Evolutionary conservation across 768 basidiomycete species (phyloP).

Genomic region (Agrocybe praecox): DNA sequence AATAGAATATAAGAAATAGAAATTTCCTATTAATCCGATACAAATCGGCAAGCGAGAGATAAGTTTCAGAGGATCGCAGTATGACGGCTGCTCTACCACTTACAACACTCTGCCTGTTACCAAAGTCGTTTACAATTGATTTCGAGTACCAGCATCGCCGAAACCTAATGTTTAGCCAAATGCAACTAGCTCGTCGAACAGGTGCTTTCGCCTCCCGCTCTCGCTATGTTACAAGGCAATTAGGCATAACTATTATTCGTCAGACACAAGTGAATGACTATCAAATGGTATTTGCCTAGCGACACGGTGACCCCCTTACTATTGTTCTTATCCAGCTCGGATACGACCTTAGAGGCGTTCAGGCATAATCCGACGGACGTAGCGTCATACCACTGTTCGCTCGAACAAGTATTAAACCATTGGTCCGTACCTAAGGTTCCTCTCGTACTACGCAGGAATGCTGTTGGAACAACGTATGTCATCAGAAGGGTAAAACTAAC

Average conservation of each 20-base stretch:
- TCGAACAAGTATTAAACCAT: slow-evolving; percentile 82
- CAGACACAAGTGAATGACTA: no score
- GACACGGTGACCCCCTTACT: no score
- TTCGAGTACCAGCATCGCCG: no score
- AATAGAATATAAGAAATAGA: slow-evolving; percentile 55
- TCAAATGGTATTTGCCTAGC: no score
- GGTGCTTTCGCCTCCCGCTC: no score
- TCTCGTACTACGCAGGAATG: slow-evolving; percentile 83
- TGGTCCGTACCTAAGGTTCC: slow-evolving; percentile 83
- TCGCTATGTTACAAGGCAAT: slow-evolving; percentile 66
- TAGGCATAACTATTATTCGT: slow-evolving; percentile 71
- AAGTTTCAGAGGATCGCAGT: slow-evolving; percentile 79
- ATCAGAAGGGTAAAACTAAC: slow-evolving; percentile 88
- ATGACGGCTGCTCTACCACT: slow-evolving; percentile 79
- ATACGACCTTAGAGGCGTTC: slow-evolving; percentile 85
- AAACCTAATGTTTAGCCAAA: no score
- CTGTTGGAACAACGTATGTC: slow-evolving; percentile 72
- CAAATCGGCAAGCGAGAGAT: slow-evolving; percentile 73
- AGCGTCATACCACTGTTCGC: slow-evolving; percentile 79
- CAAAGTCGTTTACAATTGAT: slow-evolving; percentile 82
- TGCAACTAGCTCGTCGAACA: no score
- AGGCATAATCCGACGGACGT: slow-evolving; percentile 85
- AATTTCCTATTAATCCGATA: no score
- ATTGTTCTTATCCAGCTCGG: slow-evolving; percentile 79
- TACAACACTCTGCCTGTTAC: slow-evolving; percentile 76